These are phyloP conservation scores for Rhododendron williamsianum DNA, from an alignment of 148 eudicot species.

Conservation along the genomic window DNA sequence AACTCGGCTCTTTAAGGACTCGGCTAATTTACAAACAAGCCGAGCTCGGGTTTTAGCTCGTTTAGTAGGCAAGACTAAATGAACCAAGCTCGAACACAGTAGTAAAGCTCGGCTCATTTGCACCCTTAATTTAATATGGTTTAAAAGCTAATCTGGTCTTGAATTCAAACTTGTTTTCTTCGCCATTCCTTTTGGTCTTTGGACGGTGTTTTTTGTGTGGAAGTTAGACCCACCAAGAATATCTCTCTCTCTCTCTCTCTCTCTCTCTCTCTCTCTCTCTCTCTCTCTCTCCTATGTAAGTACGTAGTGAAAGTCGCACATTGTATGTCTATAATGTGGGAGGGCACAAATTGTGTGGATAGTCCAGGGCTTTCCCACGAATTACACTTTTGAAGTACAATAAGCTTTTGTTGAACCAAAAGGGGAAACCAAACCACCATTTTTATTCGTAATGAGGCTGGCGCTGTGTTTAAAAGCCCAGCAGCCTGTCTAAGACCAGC, in stretches of 20 bases:
- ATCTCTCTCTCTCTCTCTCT: background rate
- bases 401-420: background rate
- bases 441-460: conserved; percentile 5
- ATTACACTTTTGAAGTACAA: background rate
- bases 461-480: conserved; percentile 1
- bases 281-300: background rate
- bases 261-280: background rate
- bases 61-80: no score
- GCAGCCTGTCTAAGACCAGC: conserved; percentile 3
- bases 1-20: background rate
- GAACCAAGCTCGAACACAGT: no score
- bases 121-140: background rate
- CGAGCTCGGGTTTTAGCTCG: no score
- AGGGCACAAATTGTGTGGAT: background rate
- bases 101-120: no score
- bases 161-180: background rate
- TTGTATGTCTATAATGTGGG: background rate
- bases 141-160: background rate
- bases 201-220: background rate
- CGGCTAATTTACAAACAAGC: background rate
- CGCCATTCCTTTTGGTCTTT: background rate
- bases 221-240: background rate
- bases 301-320: background rate
- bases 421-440: background rate
- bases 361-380: background rate